Evolutionary conservation across 2,329 filamentous ascomycete species (phyloP).

Genomic region (Scleromitrula shiraiana): DNA sequence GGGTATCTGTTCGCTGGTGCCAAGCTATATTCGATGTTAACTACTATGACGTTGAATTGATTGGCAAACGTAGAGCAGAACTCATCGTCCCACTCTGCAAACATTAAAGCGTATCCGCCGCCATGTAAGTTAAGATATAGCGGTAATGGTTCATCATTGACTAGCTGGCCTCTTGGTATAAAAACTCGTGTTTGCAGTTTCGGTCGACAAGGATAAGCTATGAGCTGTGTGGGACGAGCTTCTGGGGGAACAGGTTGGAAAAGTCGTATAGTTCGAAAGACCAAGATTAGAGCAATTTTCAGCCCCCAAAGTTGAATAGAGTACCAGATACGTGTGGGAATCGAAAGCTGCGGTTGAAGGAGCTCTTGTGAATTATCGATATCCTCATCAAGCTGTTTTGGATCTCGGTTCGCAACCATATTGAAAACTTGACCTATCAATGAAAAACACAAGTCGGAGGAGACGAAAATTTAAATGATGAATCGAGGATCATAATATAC

Average conservation of each 20-base stretch:
- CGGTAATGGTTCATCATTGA: slow-evolving; percentile 30
- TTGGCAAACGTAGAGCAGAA: slow-evolving; percentile 39
- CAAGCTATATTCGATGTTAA: slow-evolving; percentile 43
- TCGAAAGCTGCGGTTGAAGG: slow-evolving; percentile 4
- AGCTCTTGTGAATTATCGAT: background rate
- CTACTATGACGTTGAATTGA: slow-evolving; percentile 35
- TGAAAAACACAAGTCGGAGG: no score
- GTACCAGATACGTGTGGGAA: slow-evolving; percentile 9
- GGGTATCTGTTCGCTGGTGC: slow-evolving; percentile 40
- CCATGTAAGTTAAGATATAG: slow-evolving; percentile 44
- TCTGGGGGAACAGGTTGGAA: slow-evolving; percentile 6
- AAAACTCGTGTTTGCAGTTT: slow-evolving; percentile 31
- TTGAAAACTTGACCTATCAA: no score
- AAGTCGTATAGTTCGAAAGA: slow-evolving; percentile 2
- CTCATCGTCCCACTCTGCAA: slow-evolving; percentile 37
- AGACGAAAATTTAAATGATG: no score
- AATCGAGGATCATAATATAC: no score
- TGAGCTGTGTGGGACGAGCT: slow-evolving; percentile 4
- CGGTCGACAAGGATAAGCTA: slow-evolving; percentile 24
- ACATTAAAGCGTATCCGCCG: slow-evolving; percentile 40
- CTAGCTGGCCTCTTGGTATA: slow-evolving; percentile 32
- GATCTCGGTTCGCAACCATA: background rate
- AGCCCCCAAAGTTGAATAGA: slow-evolving; percentile 14
- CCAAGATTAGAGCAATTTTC: slow-evolving; percentile 6
- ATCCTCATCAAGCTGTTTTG: background rate